Evolutionary conservation across 2,329 filamentous ascomycete species (phyloP).

Genomic region (Microdochium bolleyi): DNA sequence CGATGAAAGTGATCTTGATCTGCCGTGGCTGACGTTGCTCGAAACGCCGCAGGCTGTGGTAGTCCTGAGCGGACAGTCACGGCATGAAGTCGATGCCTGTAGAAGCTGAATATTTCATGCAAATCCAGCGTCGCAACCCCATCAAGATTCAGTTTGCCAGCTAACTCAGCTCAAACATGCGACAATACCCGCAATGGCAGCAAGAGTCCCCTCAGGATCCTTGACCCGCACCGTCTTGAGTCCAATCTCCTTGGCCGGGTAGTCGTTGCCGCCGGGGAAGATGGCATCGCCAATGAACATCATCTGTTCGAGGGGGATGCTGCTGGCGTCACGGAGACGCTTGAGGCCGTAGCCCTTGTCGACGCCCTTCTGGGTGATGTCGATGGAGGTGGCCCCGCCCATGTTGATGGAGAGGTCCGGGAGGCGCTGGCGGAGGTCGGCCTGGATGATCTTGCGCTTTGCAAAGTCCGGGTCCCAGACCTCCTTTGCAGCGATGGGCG

Average conservation of each 20-base stretch:
- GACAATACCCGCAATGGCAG: constrained; percentile 11
- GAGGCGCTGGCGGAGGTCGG: constrained; percentile 23
- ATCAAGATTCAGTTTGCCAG: background rate
- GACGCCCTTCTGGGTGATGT: constrained; percentile 28
- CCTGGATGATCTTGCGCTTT: constrained; percentile 28
- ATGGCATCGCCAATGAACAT: constrained; percentile 32
- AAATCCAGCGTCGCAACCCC: background rate
- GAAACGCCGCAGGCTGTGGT: too few relatives aligned
- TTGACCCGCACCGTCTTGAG: constrained; percentile 10
- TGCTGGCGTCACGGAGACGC: constrained; percentile 15
- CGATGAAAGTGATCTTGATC: too few relatives aligned
- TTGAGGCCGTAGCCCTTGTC: constrained; percentile 26
- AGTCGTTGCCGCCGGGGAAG: constrained; percentile 29
- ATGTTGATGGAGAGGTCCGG: constrained; percentile 29
- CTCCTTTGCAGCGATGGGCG: constrained; percentile 25
- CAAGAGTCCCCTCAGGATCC: constrained; percentile 11
- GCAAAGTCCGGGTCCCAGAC: constrained; percentile 29
- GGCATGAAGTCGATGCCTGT: too few relatives aligned
- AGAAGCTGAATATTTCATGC: background rate
- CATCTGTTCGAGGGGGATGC: constrained; percentile 25
- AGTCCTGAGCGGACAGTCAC: too few relatives aligned
- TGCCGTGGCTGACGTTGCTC: too few relatives aligned
- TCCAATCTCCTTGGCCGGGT: constrained; percentile 24
- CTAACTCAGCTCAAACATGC: constrained; percentile 6
- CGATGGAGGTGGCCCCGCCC: constrained; percentile 30